Evolutionary conservation across 1,284 basidiomycete species (phyloP).

Genomic region (Rhodotorula sp.): DNA sequence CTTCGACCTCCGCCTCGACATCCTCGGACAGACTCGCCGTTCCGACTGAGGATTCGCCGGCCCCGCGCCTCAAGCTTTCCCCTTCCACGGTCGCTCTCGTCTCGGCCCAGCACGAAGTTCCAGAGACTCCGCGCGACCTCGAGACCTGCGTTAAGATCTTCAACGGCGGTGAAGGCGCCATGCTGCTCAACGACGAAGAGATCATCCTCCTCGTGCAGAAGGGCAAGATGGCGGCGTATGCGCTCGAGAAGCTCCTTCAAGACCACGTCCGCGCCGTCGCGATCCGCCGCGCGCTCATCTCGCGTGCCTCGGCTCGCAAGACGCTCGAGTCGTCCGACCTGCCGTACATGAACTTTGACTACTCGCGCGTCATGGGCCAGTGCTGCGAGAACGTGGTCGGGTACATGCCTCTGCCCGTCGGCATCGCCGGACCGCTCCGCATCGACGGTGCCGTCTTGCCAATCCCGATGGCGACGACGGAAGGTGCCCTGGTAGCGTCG

Average conservation of each 20-base stretch:
- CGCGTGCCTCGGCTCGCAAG: slow-evolving; percentile 79
- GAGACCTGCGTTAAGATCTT: slow-evolving; percentile 83
- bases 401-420: slow-evolving; percentile 93
- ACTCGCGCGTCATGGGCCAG: slow-evolving; percentile 88
- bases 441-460: slow-evolving; percentile 83
- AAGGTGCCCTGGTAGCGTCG: slow-evolving; percentile 96
- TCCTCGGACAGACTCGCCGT: slow-evolving; percentile 13
- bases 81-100: slow-evolving; percentile 53
- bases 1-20: neutral
- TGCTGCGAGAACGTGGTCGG: slow-evolving; percentile 99
- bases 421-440: slow-evolving; percentile 91
- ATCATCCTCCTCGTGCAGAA: slow-evolving; percentile 83
- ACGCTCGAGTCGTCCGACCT: slow-evolving; percentile 81
- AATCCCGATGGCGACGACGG: slow-evolving; percentile 99
- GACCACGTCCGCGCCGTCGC: slow-evolving; percentile 83
- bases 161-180: slow-evolving; percentile 64
- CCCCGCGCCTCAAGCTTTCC: slow-evolving; percentile 36
- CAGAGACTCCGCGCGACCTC: slow-evolving; percentile 49
- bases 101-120: slow-evolving; percentile 28
- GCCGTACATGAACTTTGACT: slow-evolving; percentile 86
- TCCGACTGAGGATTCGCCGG: slow-evolving; percentile 4
- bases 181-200: slow-evolving; percentile 83
- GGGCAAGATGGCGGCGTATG: slow-evolving; percentile 90
- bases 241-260: slow-evolving; percentile 87
- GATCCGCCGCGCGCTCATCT: slow-evolving; percentile 84